A percentile compares a stretch with the other conserved stretches of the same genome.
phyloP scores from a whole-genome alignment of 768 basidiomycete genomes.

The Tulasnella sp. region DNA sequence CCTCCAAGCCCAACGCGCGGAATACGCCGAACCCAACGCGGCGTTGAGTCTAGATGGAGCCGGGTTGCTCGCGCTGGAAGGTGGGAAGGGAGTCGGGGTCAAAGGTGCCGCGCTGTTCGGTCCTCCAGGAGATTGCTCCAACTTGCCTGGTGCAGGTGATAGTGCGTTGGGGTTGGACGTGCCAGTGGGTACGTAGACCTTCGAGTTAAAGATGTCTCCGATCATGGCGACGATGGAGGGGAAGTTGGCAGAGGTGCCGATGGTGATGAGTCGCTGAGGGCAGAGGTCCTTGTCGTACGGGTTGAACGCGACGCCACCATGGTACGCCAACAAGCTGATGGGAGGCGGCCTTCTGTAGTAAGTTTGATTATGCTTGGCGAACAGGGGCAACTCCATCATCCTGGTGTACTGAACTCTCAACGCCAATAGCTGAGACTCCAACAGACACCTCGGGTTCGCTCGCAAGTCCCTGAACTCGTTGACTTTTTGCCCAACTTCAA shows the following conservation, averaged over 20 bases:
- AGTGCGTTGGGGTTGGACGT: conserved; percentile 36
- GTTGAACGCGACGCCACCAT: conserved; percentile 67
- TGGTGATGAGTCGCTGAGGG: conserved; percentile 62
- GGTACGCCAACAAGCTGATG: conserved; percentile 22
- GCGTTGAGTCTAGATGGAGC: conserved; percentile 41
- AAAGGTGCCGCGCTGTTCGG: conserved; percentile 52
- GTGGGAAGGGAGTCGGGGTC: conserved; percentile 40
- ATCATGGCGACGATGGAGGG: conserved; percentile 74
- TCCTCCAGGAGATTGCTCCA: conserved; percentile 44
- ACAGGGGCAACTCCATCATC: conserved; percentile 42
- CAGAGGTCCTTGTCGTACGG: conserved; percentile 68
- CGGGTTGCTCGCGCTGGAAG: conserved; percentile 50
- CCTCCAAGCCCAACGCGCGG: conserved; percentile 85
- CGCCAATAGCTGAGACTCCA: conserved; percentile 75
- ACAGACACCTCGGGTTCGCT: conserved; percentile 79
- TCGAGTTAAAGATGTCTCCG: conserved; percentile 78
- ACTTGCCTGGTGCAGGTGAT: conserved; percentile 8
- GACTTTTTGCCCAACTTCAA: conserved; percentile 84
- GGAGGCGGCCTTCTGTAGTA: background rate
- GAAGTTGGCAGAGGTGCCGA: conserved; percentile 80
- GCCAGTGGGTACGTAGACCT: conserved; percentile 59
- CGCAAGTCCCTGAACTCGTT: conserved; percentile 84
- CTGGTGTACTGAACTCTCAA: conserved; percentile 80
- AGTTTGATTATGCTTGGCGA: background rate
- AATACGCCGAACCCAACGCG: conserved; percentile 68